Evolutionary conservation across 352 stramenopile species (phyloP).

Genomic region (Phytophthora citricola): DNA sequence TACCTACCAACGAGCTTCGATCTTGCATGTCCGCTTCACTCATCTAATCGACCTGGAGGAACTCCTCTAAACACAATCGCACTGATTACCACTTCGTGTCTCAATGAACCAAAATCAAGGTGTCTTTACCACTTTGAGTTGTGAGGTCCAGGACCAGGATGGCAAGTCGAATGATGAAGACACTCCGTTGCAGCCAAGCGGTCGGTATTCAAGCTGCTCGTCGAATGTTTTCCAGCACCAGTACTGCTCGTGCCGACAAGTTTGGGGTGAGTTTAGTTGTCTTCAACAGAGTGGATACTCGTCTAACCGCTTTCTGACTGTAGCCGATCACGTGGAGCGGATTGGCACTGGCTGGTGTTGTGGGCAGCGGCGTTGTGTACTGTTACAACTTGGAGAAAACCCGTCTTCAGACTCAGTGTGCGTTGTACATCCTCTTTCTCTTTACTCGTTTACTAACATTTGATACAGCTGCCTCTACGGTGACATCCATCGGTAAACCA

Average conservation of each 20-base stretch:
- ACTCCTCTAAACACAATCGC: conserved; percentile 12
- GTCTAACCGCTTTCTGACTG: neutral
- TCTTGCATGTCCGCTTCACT: neutral
- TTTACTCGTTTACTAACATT: neutral
- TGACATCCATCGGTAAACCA: conserved; percentile 90
- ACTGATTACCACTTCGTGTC: conserved; percentile 11
- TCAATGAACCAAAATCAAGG: neutral
- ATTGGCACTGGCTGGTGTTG: conserved; percentile 67
- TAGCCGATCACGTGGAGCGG: conserved; percentile 85
- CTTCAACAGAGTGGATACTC: neutral
- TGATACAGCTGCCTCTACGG: conserved; percentile 70
- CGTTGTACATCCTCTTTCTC: conserved; percentile 10
- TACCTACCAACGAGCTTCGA: neutral
- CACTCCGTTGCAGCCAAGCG: conserved; percentile 8
- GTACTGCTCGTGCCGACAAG: conserved; percentile 46
- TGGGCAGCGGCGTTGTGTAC: conserved; percentile 69
- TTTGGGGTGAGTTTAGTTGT: conserved; percentile 49
- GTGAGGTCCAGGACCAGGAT: conserved; percentile 12
- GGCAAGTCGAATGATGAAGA: conserved; percentile 29
- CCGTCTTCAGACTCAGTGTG: conserved; percentile 80
- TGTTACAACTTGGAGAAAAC: conserved; percentile 92
- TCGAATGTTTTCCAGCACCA: conserved; percentile 44
- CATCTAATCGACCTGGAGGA: conserved; percentile 1
- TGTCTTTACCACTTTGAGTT: conserved; percentile 3
- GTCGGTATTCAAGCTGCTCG: neutral